Conservation (phyloP, 345 rosid species). For the thale cress (Arabidopsis thaliana) region TAIR10.1 NC_003075.7:13475001-13475500, state of each 20-base stretch:
- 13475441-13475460: constrained; percentile 16
- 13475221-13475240: constrained; percentile 74
- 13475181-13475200: constrained; percentile 73
- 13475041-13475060: not conserved
- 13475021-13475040: not conserved
- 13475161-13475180: constrained; percentile 74
- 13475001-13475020: not conserved
- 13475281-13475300: constrained; percentile 2
- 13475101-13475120: not conserved
- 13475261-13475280: constrained; percentile 36
- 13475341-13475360: constrained; percentile 10
- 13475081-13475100: not conserved
- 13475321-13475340: constrained; percentile 20
- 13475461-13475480: constrained; percentile 33
- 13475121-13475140: not conserved
- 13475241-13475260: constrained; percentile 56
- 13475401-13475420: constrained; percentile 26
- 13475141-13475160: constrained; percentile 42
- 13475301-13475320: constrained; percentile 19
- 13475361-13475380: constrained; percentile 22
- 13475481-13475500: constrained; percentile 40
- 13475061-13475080: not conserved
- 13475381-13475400: constrained; percentile 49
- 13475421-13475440: constrained; percentile 35
- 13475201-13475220: constrained; percentile 74